A percentile compares a stretch with the other conserved stretches of the same genome.
phyloP scores from a whole-genome alignment of 306 rosid genomes.

The Acmispon strigosus region DNA sequence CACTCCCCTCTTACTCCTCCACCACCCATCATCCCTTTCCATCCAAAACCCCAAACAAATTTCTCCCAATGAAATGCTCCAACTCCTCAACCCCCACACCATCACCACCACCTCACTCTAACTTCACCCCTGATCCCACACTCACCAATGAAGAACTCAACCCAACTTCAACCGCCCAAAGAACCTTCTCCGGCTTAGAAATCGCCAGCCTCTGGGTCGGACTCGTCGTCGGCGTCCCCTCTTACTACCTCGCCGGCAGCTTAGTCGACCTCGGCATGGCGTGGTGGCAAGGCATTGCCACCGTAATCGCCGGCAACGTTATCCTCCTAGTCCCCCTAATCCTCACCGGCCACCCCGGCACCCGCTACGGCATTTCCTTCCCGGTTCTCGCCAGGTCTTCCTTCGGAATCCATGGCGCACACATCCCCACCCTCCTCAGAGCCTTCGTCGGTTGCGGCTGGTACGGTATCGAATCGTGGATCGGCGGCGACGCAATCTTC shows the following conservation, averaged over 20 bases:
- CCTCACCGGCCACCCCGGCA: slow-evolving; percentile 77
- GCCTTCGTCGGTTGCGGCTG: slow-evolving; percentile 95
- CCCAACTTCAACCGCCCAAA: slow-evolving; percentile 47
- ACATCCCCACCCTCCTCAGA: slow-evolving; percentile 69
- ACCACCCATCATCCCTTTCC: not conserved
- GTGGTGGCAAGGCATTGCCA: slow-evolving; percentile 94
- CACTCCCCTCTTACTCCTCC: slow-evolving; percentile 1
- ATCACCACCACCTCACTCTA: not conserved
- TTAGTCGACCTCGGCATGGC: slow-evolving; percentile 94
- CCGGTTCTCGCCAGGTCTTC: slow-evolving; percentile 80
- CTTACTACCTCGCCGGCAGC: slow-evolving; percentile 84
- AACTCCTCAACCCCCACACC: slow-evolving; percentile 8
- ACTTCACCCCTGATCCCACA: slow-evolving; percentile 35
- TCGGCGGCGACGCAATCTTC: slow-evolving; percentile 85
- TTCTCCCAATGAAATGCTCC: slow-evolving; percentile 20
- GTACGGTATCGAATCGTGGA: slow-evolving; percentile 97
- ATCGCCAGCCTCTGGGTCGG: slow-evolving; percentile 77
- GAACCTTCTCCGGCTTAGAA: slow-evolving; percentile 65
- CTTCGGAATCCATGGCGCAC: slow-evolving; percentile 84
- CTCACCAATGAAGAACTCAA: slow-evolving; percentile 71
- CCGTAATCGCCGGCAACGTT: slow-evolving; percentile 63
- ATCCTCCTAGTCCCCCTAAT: slow-evolving; percentile 51
- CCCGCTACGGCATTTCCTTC: slow-evolving; percentile 78
- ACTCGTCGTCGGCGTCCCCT: slow-evolving; percentile 84
- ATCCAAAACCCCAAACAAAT: not conserved